Base-by-base conservation (phyloP, 352 stramenopile species). In the Pythium sukuiense region DNA sequence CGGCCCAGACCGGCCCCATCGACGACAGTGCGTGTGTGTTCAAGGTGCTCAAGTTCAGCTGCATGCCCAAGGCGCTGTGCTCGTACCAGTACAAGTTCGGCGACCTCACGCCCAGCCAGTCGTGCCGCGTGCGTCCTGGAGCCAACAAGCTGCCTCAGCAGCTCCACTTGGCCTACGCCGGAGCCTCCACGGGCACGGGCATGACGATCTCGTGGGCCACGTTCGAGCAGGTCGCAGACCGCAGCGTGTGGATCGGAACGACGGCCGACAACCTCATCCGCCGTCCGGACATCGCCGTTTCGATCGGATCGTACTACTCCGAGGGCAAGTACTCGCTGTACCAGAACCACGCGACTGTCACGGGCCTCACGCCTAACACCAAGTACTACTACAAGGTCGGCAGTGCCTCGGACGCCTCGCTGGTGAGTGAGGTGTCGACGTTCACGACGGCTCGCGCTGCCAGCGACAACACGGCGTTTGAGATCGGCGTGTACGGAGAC, bases 121-220 rank as follows among this genome's bases (percentile, higher is more conserved):
- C 59, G 33, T 76, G 69, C 30, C 65, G 69, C 30, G 30, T 76
- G 32, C 48, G 33, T 52, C 6, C 8, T 56, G 7, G 50, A 67
- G n/a, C 65, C 6, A 43, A 37, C 35, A 24, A 37, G 12, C 52
- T 76, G n/a, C 72, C 74, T 6, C 67, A 76, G 61, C 71, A 77
- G 20, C 35, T 71, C 20, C 71, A 77, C 58, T 41, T 75, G 43
- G 71, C 71, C 50, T 75, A 60, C 41, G 71, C 71, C 1, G 67
- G 67, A 5, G 29, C 69, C n/a, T 50, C 58, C 24, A 24, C 71
- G 11, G 70, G 70, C 49, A 67, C 61, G 12, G 66, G 33, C 55
- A 77, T 77, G 71, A 73, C 71, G 7, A 32, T 77, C 27, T 75
- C 71, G 0, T 77, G 71, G 71, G 52, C 71, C 24, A 77, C 71